Evolutionary conservation across 1,284 basidiomycete genomes (phyloP), one percentile per base, ranked within the genome.

Genomic region (Anthracocystis walkeri): DNA sequence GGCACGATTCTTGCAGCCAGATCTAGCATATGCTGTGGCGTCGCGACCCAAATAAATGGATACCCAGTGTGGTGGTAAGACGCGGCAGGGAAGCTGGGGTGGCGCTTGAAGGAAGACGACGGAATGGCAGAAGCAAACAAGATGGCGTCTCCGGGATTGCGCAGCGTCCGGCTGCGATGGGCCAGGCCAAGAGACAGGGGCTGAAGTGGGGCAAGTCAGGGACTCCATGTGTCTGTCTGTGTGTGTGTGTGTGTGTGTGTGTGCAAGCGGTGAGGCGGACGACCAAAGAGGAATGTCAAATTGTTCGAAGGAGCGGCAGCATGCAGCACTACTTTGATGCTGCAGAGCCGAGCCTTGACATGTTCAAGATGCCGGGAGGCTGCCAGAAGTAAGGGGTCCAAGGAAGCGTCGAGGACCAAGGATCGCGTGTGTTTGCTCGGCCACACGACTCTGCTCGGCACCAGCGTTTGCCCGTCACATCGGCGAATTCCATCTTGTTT

Each of bases 91-190:
- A 46, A 46, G 44, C 44, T 14, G 7, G 23, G 12, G 21, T 23
- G 42, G 53, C 53, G 53, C 42, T 18, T 45, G n/a, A 21, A 35
- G 12, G n/a, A 45, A 8, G 42, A 33, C 42, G 42, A 45, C 35
- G 53, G 53, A 20, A 21, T 21, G 41, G 27, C 41, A 16, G 41
- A 55, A 55, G 52, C 52, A 54, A 54, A 42, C 40, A 54, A 54
- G 33, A 27, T 35, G 51, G 51, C 51, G n/a, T 54, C 31, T 31
- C 12, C 50, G 33, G 31, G n/a, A 21, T 23, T 25, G 53, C n/a
- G n/a, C 18, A 29, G n/a, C 18, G 23, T 18, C 18, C 46, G 14
- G n/a, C 11, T 54, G 52, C 49, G 41, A 20, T 10, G 14, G 42
- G 52, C 52, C 14, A 54, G 35, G n/a, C 23, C 35, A 27, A 41